Evolutionary conservation across 2,329 filamentous ascomycete species (phyloP).

Genomic region (Aspergillus jensenii): DNA sequence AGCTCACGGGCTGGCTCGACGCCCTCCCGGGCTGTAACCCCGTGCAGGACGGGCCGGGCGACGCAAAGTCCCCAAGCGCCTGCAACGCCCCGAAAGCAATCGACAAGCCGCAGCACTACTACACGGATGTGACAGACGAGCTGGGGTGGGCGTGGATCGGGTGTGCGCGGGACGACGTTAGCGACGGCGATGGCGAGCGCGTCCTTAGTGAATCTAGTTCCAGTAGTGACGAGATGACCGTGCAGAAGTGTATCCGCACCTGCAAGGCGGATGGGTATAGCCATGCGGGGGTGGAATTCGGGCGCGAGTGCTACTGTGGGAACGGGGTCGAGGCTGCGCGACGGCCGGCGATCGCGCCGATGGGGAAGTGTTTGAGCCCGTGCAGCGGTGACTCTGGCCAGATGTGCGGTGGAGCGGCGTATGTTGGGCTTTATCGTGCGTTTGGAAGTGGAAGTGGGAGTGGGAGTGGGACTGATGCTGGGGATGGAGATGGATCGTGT

Average conservation of each 20-base stretch:
- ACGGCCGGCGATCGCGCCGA: not conserved
- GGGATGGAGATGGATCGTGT: too few species aligned
- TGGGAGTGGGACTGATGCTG: too few species aligned
- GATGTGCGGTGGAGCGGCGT: constrained; percentile 6
- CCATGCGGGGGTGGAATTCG: constrained; percentile 6
- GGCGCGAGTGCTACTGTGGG: constrained; percentile 5
- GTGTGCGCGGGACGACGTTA: too few species aligned
- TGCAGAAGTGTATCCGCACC: not conserved
- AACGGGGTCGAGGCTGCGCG: constrained; percentile 1
- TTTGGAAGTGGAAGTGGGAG: not conserved
- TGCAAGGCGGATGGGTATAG: constrained; percentile 4
- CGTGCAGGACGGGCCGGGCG: not conserved
- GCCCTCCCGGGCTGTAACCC: constrained; percentile 9
- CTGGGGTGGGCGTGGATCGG: too few species aligned
- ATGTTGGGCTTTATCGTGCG: constrained; percentile 3
- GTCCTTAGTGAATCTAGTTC: too few species aligned
- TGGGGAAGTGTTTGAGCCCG: constrained; percentile 2
- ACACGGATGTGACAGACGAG: too few species aligned
- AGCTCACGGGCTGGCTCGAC: constrained; percentile 3
- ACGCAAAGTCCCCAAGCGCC: not conserved
- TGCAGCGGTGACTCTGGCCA: constrained; percentile 1
- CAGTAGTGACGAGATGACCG: too few species aligned
- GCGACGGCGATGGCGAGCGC: too few species aligned
- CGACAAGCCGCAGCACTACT: too few species aligned
- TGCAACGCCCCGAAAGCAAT: too few species aligned